Evolutionary conservation across 352 stramenopile genomes (phyloP), one percentile per base, ranked within the genome.

Genomic region (Globisporangium mamillatum): DNA sequence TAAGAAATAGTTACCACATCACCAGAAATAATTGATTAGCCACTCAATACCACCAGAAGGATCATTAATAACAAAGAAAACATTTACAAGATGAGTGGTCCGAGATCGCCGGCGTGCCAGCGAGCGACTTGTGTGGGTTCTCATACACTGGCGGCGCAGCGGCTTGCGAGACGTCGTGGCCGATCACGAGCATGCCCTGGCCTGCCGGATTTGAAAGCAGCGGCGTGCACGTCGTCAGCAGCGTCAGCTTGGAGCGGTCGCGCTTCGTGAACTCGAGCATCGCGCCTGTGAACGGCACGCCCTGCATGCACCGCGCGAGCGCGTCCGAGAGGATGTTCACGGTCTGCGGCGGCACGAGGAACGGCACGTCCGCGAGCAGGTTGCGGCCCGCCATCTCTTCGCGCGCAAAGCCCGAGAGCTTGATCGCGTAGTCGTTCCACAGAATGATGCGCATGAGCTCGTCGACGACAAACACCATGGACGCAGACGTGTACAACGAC

Each of bases 371-470:
- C 48, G 88, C 78, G 34, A 88, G 71, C 29, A 95, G 63, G 38
- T 91, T 84, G 29, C 88, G 83, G 0, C 88, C 88, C 0, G 88
- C 88, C 76, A 95, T 88, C 66, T 95, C 84, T 61, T 95, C 86
- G n/a, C 88, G 78, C 27, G 80, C 78, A 69, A 86, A 93, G n/a
- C 88, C 88, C 38, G 80, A 79, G 55, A 89, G 73, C 66, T 83
- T 80, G n/a, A 92, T 79, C 0, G 88, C 88, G 46, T 76, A 78
- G 63, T 95, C 88, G 63, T 95, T 95, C 88, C 88, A 95, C 18
- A 95, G 68, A 41, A 95, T 95, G 24, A 95, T 88, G 61, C 88
- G 88, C 86, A 93, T 92, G 48, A 79, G 74, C 55, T 93, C 87
- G 62, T 95, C 88, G 44, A 95, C 79, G 36, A 93, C 88, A 75